Base-by-base conservation (phyloP, 768 basidiomycete genomes). In the Termitomyces sp. region DNA sequence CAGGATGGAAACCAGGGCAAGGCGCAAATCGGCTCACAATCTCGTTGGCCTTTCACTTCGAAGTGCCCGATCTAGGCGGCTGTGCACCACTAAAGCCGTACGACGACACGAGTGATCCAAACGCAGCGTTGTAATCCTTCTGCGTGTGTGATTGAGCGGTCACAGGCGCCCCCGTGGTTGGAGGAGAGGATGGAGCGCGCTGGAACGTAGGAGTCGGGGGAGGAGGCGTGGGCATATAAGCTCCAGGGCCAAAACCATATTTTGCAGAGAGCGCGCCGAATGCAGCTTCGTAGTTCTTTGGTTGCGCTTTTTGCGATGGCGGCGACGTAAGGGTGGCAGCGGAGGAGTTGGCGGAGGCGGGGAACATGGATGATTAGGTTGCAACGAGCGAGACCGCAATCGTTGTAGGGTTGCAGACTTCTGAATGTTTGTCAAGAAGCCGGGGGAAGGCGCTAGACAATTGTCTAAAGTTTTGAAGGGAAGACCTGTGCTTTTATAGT, bases 281-380 rank as follows among this genome's bases (percentile, higher is more conserved):
- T 4, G 69, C 65, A 42, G 69, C 59, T 54, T 69, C 69, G 36
- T 66, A 70, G 48, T 70, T 61, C 57, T 69, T 68, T 12, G 63
- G 48, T 9, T 51, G 57, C 4, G 56, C 28, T 13, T 55, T 58
- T 33, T 59, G 56, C 2, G 15, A 42, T 4, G 38, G 60, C 8
- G 32, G 35, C 12, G 57, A 45, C 32, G 50, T 52, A n/a, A 60
- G 58, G 35, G 46, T 55, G n/a, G 59, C 20, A 13, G 64, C 38
- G n/a, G 57, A 63, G 15, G 65, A 61, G 45, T 51, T 62, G 7
- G 57, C 13, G 18, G 60, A 55, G 35, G 60, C 36, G 20, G 63
- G 49, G 20, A 58, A 61, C 59, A 62, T 68, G 22, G 18, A 24
- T 42, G 12, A 12, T 15, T 20, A 8, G 2, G 7, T 22, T 36